phyloP scores from a whole-genome alignment of 2,329 filamentous ascomycete genomes.

The Atkinsonella texensis region DNA sequence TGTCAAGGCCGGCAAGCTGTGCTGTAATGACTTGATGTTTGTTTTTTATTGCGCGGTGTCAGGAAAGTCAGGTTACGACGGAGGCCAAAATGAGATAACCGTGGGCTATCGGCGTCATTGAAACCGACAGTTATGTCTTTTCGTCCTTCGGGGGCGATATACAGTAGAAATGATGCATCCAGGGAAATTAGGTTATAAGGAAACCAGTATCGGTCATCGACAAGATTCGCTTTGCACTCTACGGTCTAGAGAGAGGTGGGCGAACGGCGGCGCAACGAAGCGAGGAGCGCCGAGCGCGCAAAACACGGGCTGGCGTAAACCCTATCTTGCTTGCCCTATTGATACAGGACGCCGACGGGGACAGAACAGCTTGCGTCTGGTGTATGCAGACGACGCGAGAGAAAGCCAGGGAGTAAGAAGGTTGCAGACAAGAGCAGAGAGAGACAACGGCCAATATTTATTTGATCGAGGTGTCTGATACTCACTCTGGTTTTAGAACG shows the following conservation, averaged over 20 bases:
- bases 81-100: conserved; percentile 45
- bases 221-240: not conserved
- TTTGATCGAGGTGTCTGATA: not conserved
- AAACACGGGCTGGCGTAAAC: not conserved
- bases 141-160: not conserved
- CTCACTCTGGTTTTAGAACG: not conserved
- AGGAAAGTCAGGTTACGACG: conserved; percentile 34
- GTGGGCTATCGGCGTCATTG: conserved; percentile 47
- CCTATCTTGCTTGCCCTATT: not conserved
- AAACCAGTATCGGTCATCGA: not conserved
- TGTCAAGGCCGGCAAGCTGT: not conserved
- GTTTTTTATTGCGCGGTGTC: not conserved
- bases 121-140: conserved; percentile 4
- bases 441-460: not conserved
- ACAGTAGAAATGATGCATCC: not conserved
- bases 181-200: not conserved
- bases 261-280: not conserved
- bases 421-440: conserved; percentile 4
- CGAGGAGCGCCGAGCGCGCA: not conserved
- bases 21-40: not conserved
- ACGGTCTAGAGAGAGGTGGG: not conserved
- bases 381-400: not conserved
- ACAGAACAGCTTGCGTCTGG: not conserved
- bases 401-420: not conserved
- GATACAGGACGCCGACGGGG: not conserved